Conservation (phyloP, 2,329 filamentous ascomycete genomes). For the Diaporthe vaccinii region DNA sequence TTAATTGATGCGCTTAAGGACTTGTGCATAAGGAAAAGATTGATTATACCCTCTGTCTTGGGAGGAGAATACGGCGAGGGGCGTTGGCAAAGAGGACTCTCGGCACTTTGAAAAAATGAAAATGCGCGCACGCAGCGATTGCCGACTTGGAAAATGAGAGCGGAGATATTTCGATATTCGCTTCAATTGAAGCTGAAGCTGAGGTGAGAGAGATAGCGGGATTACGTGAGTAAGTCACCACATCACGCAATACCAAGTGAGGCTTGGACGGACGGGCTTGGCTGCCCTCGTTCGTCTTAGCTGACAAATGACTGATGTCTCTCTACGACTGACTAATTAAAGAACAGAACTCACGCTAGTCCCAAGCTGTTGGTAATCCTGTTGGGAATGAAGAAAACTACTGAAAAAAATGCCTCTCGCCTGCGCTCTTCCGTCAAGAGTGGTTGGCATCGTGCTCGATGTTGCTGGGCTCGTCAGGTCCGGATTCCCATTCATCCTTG, state of each 20-base stretch:
- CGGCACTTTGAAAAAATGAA: neutral
- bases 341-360: conserved; percentile 14
- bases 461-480: too few species aligned
- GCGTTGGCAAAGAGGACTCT: neutral
- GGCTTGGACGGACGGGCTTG: conserved; percentile 21
- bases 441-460: too few species aligned
- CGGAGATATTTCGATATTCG: neutral
- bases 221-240: conserved; percentile 34
- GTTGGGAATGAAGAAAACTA: neutral
- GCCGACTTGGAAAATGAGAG: neutral
- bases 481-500: too few species aligned
- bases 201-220: conserved; percentile 12
- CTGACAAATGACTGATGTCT: neutral
- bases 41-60: neutral
- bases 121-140: neutral
- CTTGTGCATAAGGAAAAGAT: neutral
- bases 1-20: neutral
- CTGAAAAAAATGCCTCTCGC: neutral
- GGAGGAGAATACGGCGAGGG: neutral
- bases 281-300: conserved; percentile 19
- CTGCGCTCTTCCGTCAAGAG: too few species aligned
- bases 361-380: conserved; percentile 15
- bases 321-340: neutral
- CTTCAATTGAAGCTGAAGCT: conserved; percentile 2
- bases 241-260: conserved; percentile 37